A percentile compares a stretch with the other conserved stretches of the same genome.
phyloP scores from a whole-genome alignment of 192 early-diverging fungal species.

The Coemansia furcata region DNA sequence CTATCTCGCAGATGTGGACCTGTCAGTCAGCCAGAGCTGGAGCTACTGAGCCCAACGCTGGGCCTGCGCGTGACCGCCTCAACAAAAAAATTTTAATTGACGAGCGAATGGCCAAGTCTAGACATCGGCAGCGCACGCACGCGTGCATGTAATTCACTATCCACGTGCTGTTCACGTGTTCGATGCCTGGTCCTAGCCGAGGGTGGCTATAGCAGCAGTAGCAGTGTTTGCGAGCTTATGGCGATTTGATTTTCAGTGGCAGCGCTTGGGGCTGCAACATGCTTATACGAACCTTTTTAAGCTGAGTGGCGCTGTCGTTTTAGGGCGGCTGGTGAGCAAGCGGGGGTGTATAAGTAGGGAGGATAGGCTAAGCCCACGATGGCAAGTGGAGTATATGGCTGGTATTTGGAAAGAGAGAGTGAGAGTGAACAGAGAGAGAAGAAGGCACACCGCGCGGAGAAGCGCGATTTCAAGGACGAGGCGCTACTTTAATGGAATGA shows the following conservation, averaged over 20 bases:
- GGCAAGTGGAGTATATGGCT: background rate
- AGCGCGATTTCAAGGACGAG: background rate
- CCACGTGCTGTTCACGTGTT: background rate
- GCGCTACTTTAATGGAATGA: background rate
- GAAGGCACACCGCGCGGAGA: background rate
- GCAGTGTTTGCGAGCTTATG: background rate
- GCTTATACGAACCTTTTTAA: background rate
- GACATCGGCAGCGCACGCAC: slow-evolving; percentile 1
- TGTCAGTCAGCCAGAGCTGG: background rate
- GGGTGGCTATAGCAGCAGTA: background rate
- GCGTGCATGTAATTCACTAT: background rate
- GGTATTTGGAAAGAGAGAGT: slow-evolving; percentile 6
- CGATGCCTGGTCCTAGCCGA: background rate
- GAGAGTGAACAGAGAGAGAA: slow-evolving; percentile 12
- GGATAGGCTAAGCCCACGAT: background rate
- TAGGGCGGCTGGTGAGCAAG: background rate
- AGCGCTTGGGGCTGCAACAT: background rate
- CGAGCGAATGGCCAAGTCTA: background rate
- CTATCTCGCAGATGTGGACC: background rate
- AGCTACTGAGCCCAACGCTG: background rate
- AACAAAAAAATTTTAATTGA: background rate
- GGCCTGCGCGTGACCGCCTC: background rate
- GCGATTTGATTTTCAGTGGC: background rate
- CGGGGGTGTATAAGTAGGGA: background rate
- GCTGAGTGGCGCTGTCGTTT: background rate